Percentiles rank a stretch among this genome's conserved stretches.
Conservation (phyloP, 1,284 basidiomycete genomes). For the Melampsora americana region DNA sequence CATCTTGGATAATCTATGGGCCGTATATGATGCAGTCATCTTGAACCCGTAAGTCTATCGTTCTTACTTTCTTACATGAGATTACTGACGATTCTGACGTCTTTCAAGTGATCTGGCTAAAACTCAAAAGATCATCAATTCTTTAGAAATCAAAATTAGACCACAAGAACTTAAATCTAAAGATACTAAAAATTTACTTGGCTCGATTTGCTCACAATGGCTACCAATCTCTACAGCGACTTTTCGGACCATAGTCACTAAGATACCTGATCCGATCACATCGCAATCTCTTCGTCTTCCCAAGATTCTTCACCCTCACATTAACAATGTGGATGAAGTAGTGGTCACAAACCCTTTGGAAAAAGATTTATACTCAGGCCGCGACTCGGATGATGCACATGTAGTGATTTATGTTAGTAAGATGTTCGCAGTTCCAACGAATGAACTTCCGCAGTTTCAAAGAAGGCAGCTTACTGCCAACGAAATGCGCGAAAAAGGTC, state of each 20-base stretch:
- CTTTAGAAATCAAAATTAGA: conserved; percentile 77
- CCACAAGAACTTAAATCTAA: conserved; percentile 89
- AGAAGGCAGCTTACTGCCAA: conserved; percentile 74
- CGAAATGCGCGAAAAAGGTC: conserved; percentile 74
- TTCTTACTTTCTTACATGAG: conserved; percentile 11
- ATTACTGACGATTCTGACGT: conserved; percentile 25
- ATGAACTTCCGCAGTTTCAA: conserved; percentile 81
- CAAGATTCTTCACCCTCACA: conserved; percentile 80
- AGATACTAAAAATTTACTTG: conserved; percentile 77
- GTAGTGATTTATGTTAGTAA: conserved; percentile 92
- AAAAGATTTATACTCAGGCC: conserved; percentile 72
- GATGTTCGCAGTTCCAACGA: conserved; percentile 85
- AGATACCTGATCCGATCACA: conserved; percentile 78
- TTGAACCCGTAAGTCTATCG: conserved; percentile 71
- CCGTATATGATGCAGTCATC: conserved; percentile 83
- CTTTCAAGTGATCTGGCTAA: conserved; percentile 75
- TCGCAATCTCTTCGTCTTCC: conserved; percentile 83
- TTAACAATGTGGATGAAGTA: conserved; percentile 58
- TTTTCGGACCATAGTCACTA: conserved; percentile 86
- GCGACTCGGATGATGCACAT: conserved; percentile 61
- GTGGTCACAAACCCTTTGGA: conserved; percentile 75
- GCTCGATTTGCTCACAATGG: conserved; percentile 91
- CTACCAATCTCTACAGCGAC: conserved; percentile 87
- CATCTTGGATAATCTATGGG: conserved; percentile 95
- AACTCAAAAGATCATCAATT: conserved; percentile 79